Base-by-base conservation (phyloP, 495 filamentous ascomycete species). In the Penicillium verhagenii region DNA sequence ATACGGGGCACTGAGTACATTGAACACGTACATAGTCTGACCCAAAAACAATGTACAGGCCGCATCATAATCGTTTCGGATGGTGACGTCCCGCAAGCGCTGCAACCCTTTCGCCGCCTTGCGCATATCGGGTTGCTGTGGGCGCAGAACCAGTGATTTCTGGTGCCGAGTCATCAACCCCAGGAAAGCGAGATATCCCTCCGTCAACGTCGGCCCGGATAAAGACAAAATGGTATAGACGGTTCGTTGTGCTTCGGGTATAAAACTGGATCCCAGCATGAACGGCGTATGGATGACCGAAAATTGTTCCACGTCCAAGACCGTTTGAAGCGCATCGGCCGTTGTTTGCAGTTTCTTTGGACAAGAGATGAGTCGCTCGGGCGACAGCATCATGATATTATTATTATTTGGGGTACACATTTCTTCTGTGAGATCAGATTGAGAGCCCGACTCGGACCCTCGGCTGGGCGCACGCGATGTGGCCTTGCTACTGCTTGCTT, bases 1-100 rank as follows among this genome's bases (percentile, higher is more conserved):
- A 40, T 56, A 61, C 8, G 57, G 53, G n/a, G 63, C 58, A 6
- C 56, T 68, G 45, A 68, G 57, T 29, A 68, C 53, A 31, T 68
- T 64, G 37, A 68, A 68, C 38, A 68, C 56, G 37, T 66, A 68
- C 60, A 68, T 64, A 1, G 56, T 62, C 52, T 68, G 66, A 4
- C 66, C 66, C 13, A 68, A 56, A 47, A 68, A 64, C 31, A 68
- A 58, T 20, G 54, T 53, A 19, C 63, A 64, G 8, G 56, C 63
- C 14, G 66, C 63, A 53, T 66, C 63, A 40, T 61, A 61, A 26
- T 59, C 57, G 21, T 61, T 50, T 5, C 39, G 19, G n/a, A 66
- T 68, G 14, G 51, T 57, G 0, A 66, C 55, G 25, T 52, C 54
- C 48, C 63, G 53, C 33, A 68, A 49, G 10, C 53, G 52, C 31